Conservation (phyloP, 345 rosid species). For the Gossypium anomalum region DNA sequence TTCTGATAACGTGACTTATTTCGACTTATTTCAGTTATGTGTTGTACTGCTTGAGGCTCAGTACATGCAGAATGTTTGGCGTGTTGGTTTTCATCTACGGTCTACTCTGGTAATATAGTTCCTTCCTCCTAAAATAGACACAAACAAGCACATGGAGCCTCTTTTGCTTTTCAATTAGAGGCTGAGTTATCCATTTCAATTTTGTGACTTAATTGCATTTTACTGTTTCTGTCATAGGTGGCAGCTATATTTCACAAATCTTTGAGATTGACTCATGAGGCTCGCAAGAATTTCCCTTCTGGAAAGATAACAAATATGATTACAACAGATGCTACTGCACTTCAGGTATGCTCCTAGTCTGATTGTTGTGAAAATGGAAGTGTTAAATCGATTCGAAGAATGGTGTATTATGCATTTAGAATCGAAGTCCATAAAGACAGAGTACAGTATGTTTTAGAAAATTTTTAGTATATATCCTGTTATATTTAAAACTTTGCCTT, state of each 20-base stretch:
- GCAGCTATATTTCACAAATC: slow-evolving; percentile 93
- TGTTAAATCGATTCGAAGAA: background rate
- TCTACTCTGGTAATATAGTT: slow-evolving; percentile 74
- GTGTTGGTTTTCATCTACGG: slow-evolving; percentile 83
- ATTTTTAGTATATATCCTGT: background rate
- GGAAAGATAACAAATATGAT: slow-evolving; percentile 95
- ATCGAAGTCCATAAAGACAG: background rate
- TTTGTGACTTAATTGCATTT: background rate
- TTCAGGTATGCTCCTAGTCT: slow-evolving; percentile 49
- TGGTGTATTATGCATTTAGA: background rate
- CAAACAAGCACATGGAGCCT: background rate
- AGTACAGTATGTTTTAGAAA: too few relatives aligned
- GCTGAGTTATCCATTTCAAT: slow-evolving; percentile 13
- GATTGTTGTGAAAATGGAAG: background rate
- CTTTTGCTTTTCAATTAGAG: background rate
- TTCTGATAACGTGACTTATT: slow-evolving; percentile 17
- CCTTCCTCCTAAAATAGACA: background rate
- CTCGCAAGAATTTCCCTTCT: slow-evolving; percentile 74
- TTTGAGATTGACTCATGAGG: slow-evolving; percentile 75
- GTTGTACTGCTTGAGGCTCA: slow-evolving; percentile 82
- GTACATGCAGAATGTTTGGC: slow-evolving; percentile 74
- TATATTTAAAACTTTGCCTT: background rate
- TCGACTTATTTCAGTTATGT: slow-evolving; percentile 43
- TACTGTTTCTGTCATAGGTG: slow-evolving; percentile 42
- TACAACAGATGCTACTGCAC: slow-evolving; percentile 88